Base-by-base conservation (phyloP, 2,329 filamentous ascomycete genomes). In the Ophiostoma piceae region DNA sequence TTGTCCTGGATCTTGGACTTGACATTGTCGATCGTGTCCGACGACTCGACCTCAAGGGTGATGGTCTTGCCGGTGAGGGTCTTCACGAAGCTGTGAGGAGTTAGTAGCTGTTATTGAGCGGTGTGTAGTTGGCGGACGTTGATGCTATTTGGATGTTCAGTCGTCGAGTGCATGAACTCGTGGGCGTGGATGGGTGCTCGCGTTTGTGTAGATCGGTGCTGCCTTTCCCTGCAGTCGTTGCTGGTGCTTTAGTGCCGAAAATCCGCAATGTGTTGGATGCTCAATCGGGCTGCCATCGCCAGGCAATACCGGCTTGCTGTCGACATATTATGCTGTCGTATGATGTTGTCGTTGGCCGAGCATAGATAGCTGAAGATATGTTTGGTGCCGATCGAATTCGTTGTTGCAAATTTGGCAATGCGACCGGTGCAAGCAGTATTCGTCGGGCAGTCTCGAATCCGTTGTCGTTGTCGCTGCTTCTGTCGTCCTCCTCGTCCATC, bases 1-100 rank as follows among this genome's bases (percentile, higher is more conserved):
- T 97, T 97, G 85, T 97, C 94, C 87, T 97, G 94, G 84, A 98
- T 97, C 91, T 97, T 97, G 86, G 90, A 90, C 90, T 98, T 98
- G 84, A 98, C 94, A 89, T 97, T 98, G 90, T 98, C 94, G 87
- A 98, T 98, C 79, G 94, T 97, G 85, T 98, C 94, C 81, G 89
- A 92, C 80, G 93, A 97, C 90, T 97, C 94, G 82, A 97, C 94
- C 90, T 98, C 94, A 79, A 97, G 91, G 84, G 95, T 98, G 88
- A 98, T 97, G 84, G 94, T 98, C 92, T 98, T 98, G 85, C 95
- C 94, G 88, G 94, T 97, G 81, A 97, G 92, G 88, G 94, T 97
- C 91, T 97, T 98, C 86, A 98, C 94, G 91, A 98, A 98, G 90
- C 92, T 96, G 84, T 76, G 12, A 16, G n/a, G 60, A 60, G 66